A percentile compares a stretch with the other conserved stretches of the same genome.
Evolutionary conservation across 176 grass and related monocot species (phyloP).

Genomic region (Panicum miliaceum): DNA sequence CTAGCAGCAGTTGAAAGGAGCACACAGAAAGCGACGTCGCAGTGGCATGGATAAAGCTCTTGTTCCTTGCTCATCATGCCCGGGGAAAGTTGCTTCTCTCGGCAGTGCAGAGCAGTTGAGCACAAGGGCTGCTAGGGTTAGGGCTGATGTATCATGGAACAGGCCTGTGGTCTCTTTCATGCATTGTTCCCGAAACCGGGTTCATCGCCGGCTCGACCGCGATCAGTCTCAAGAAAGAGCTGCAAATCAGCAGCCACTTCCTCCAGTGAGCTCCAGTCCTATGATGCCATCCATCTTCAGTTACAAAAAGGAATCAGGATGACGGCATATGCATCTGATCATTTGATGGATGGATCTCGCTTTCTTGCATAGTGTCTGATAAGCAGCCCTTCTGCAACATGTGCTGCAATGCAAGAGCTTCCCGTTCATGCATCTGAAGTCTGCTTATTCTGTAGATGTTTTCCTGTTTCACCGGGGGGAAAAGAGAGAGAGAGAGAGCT

Average conservation of each 20-base stretch:
- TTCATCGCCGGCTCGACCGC: constrained; percentile 13
- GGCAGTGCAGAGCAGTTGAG: constrained; percentile 42
- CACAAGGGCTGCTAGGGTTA: constrained; percentile 42
- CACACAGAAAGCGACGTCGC: constrained; percentile 35
- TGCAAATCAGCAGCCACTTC: constrained; percentile 24
- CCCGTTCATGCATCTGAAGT: constrained; percentile 32
- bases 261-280: constrained; percentile 21
- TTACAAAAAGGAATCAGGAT: constrained; percentile 7
- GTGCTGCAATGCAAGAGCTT: constrained; percentile 30
- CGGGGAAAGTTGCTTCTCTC: constrained; percentile 23
- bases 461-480: neutral
- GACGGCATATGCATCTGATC: constrained; percentile 5
- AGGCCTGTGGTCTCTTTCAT: constrained; percentile 33
- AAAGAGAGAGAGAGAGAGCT: constrained; percentile 21
- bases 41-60: constrained; percentile 22
- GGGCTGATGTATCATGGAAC: constrained; percentile 34
- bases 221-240: constrained; percentile 1
- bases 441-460: neutral
- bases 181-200: constrained; percentile 18
- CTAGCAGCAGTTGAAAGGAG: constrained; percentile 57
- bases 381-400: constrained; percentile 63
- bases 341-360: constrained; percentile 9
- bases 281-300: constrained; percentile 19
- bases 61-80: neutral
- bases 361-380: constrained; percentile 10